phyloP scores from a whole-genome alignment of 164 flowering plant genomes.

The Dillenia turbinata region DNA sequence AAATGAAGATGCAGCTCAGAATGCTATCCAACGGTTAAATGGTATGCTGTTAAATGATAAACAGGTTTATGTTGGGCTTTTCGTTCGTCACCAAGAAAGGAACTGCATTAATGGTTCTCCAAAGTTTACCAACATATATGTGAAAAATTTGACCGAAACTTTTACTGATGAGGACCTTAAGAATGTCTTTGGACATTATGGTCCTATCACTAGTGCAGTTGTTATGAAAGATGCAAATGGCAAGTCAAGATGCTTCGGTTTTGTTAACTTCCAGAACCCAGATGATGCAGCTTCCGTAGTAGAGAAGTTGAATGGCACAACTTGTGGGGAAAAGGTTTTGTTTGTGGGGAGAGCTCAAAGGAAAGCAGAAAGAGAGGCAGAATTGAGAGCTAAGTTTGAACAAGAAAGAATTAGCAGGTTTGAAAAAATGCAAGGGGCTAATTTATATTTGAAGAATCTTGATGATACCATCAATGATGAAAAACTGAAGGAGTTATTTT shows the following conservation, averaged over 20 bases:
- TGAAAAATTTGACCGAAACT: conserved; percentile 62
- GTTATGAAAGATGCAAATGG: conserved; percentile 67
- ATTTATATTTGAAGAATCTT: conserved; percentile 77
- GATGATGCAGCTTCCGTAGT: conserved; percentile 71
- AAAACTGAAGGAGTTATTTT: conserved; percentile 60
- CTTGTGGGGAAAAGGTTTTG: conserved; percentile 48
- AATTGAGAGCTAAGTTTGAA: conserved; percentile 61
- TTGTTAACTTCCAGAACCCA: conserved; percentile 61
- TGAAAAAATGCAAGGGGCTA: conserved; percentile 69
- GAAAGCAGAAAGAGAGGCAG: conserved; percentile 72
- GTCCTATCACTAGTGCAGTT: conserved; percentile 68
- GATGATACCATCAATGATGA: conserved; percentile 59
- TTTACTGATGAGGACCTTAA: conserved; percentile 57
- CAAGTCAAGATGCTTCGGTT: conserved; percentile 73
- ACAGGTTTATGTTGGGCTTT: conserved; percentile 69
- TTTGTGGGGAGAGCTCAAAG: conserved; percentile 79
- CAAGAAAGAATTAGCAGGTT: conserved; percentile 55
- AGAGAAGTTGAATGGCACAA: conserved; percentile 56
- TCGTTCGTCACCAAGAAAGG: conserved; percentile 65
- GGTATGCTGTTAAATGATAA: conserved; percentile 74
- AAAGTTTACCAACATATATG: conserved; percentile 70
- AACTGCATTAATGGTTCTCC: conserved; percentile 32
- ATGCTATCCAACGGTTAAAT: conserved; percentile 55
- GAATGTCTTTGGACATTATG: conserved; percentile 52
- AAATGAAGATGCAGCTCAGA: conserved; percentile 53